Evolutionary conservation across 2,329 filamentous ascomycete species (phyloP).

Genomic region (Pseudovirgaria hyperparasitica): DNA sequence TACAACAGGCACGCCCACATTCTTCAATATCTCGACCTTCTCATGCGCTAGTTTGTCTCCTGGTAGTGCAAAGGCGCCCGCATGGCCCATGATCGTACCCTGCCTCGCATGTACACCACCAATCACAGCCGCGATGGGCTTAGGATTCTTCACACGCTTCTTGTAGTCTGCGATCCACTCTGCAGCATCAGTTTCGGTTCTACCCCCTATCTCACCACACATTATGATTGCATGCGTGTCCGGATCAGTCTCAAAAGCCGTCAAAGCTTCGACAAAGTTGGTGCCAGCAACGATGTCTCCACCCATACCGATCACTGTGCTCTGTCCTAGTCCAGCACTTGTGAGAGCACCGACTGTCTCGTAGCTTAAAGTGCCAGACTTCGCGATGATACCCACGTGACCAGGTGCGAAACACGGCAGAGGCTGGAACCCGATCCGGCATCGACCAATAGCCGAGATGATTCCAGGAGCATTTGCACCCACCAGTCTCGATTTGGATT

Average conservation of each 20-base stretch:
- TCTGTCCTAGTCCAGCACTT: constrained; percentile 62
- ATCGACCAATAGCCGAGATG: constrained; percentile 58
- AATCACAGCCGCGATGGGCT: constrained; percentile 64
- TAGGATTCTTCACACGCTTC: constrained; percentile 43
- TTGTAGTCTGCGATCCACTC: constrained; percentile 60
- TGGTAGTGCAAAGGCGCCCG: constrained; percentile 57
- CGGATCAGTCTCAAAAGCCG: constrained; percentile 51
- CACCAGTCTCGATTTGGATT: constrained; percentile 59
- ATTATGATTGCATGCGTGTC: constrained; percentile 61
- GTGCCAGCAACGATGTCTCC: constrained; percentile 65
- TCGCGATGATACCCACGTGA: constrained; percentile 63
- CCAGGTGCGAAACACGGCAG: constrained; percentile 58
- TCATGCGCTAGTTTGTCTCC: constrained; percentile 51
- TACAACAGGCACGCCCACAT: constrained; percentile 56
- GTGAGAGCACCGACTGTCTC: constrained; percentile 67
- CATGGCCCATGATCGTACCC: constrained; percentile 65
- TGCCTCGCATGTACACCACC: constrained; percentile 52
- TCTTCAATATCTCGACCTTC: constrained; percentile 56
- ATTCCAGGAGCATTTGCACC: constrained; percentile 76
- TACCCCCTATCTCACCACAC: constrained; percentile 61
- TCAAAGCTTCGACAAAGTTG: constrained; percentile 57
- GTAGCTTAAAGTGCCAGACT: constrained; percentile 69
- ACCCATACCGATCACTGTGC: constrained; percentile 64
- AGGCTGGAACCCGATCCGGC: constrained; percentile 65
- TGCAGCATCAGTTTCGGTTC: constrained; percentile 57